phyloP scores from a whole-genome alignment of 306 rosid genomes.

The Ammopiptanthus mongolicus region DNA sequence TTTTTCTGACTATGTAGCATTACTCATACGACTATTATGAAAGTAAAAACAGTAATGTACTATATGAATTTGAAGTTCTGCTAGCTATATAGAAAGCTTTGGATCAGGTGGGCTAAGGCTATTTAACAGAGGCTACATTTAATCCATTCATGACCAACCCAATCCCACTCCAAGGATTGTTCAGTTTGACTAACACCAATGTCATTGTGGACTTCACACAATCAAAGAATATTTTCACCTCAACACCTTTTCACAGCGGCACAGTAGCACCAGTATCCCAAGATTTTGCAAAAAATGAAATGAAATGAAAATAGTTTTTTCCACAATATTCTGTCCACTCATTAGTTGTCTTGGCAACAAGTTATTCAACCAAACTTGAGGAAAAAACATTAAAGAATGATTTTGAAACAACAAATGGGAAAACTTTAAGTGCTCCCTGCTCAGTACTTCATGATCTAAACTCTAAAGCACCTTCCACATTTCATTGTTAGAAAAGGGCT shows the following conservation, averaged over 20 bases:
- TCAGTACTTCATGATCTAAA: background rate
- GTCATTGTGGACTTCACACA: background rate
- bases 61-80: background rate
- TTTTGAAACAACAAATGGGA: background rate
- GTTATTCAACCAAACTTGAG: constrained; percentile 1
- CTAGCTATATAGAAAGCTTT: background rate
- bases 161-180: background rate
- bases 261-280: background rate
- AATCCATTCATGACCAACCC: background rate
- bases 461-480: background rate
- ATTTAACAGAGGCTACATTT: background rate
- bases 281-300: background rate
- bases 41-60: background rate
- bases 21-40: background rate
- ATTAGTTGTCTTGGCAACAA: background rate
- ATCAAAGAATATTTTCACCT: background rate
- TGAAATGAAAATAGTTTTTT: background rate
- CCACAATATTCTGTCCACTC: background rate
- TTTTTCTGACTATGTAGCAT: too few relatives aligned
- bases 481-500: background rate
- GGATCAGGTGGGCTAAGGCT: background rate
- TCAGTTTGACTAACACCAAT: background rate
- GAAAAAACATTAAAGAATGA: background rate
- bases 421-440: background rate
- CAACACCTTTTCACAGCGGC: background rate